A percentile compares a stretch with the other conserved stretches of the same genome.
These are phyloP conservation scores for Candida suzukii DNA, from an alignment of 805 yeast genomes.

Conservation along the genomic window DNA sequence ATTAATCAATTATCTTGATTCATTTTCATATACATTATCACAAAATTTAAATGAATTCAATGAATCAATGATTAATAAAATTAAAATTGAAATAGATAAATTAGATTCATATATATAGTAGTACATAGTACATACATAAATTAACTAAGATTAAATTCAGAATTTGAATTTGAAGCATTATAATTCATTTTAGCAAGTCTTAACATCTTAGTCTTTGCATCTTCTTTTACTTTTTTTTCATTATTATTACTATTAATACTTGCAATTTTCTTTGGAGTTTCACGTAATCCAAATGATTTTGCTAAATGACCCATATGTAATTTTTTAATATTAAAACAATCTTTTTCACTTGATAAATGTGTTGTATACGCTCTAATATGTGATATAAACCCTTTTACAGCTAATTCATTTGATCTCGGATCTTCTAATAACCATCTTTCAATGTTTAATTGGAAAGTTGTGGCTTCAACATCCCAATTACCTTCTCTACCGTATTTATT, in stretches of 20 bases:
- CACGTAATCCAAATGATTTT: conserved; percentile 89
- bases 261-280: conserved; percentile 82
- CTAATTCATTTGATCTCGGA: conserved; percentile 48
- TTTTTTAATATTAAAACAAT: conserved; percentile 69
- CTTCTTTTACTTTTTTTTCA: conserved; percentile 46
- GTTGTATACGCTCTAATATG: conserved; percentile 96
- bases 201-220: conserved; percentile 67
- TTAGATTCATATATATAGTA: not conserved
- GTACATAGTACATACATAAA: not conserved
- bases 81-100: not conserved
- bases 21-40: not conserved
- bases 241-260: conserved; percentile 24
- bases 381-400: conserved; percentile 77
- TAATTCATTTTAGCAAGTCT: conserved; percentile 67
- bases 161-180: conserved; percentile 49
- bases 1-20: not conserved
- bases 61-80: not conserved
- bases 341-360: conserved; percentile 75
- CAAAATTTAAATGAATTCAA: not conserved
- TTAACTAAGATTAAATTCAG: conserved; percentile 71
- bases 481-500: conserved; percentile 29
- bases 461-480: conserved; percentile 88
- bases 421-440: conserved; percentile 86
- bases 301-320: conserved; percentile 95
- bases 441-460: conserved; percentile 88